A percentile compares a stretch with the other conserved stretches of the same genome.
phyloP scores from a whole-genome alignment of 805 yeast genomes.

The Martiniozyma abietophila region DNA sequence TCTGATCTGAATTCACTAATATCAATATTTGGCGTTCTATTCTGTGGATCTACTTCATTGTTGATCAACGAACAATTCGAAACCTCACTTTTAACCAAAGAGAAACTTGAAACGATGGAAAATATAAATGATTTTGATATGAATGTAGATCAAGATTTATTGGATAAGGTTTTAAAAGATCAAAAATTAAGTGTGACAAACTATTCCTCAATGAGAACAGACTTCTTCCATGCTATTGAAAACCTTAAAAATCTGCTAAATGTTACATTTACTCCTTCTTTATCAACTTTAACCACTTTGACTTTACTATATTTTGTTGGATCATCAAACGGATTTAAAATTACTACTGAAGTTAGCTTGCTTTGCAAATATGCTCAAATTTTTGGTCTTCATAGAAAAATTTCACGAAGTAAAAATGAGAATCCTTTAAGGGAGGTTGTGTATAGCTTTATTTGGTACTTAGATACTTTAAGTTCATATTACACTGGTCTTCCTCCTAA shows the following conservation, averaged over 20 bases:
- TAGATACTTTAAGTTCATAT: slow-evolving; percentile 17
- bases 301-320: slow-evolving; percentile 17
- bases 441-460: slow-evolving; percentile 16
- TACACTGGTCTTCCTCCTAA: slow-evolving; percentile 18
- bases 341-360: slow-evolving; percentile 11
- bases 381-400: slow-evolving; percentile 16
- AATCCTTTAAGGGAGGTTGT: slow-evolving; percentile 14
- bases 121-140: neutral
- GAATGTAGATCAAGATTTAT: neutral
- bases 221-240: slow-evolving; percentile 15
- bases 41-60: slow-evolving; percentile 15
- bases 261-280: slow-evolving; percentile 15
- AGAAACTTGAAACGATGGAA: neutral
- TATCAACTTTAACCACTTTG: slow-evolving; percentile 14
- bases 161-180: neutral
- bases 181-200: neutral
- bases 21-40: slow-evolving; percentile 15
- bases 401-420: slow-evolving; percentile 6
- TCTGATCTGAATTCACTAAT: slow-evolving; percentile 12
- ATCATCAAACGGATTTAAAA: slow-evolving; percentile 15
- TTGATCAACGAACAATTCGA: slow-evolving; percentile 7
- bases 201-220: slow-evolving; percentile 10
- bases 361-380: slow-evolving; percentile 13
- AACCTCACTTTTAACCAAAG: neutral
- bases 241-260: slow-evolving; percentile 14